Base-by-base conservation (phyloP, 148 eudicot species). In the Euryodendron excelsum region DNA sequence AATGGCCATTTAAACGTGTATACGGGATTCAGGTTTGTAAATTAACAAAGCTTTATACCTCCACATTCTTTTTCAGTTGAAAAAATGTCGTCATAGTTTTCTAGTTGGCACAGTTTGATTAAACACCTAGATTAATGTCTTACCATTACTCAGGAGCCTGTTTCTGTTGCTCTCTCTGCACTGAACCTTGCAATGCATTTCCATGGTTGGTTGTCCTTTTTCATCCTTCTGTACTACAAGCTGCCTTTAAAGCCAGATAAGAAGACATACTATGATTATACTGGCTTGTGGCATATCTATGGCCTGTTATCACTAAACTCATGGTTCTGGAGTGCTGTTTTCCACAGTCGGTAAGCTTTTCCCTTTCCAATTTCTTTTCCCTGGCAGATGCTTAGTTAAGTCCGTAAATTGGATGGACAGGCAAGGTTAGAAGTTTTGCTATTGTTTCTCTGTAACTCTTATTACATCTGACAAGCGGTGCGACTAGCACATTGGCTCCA, bases 271-370 rank as follows among this genome's bases (percentile, higher is more conserved):
- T 94, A 94, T 73, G 90, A 92, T 50, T 94, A 83, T 81, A 79
- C 93, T 64, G 71, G 74, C 72, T 77, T 92, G 78, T 94, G 93
- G 92, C 85, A 91, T 77, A 75, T 90, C 73, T 94, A 94, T 82
- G 95, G 82, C 53, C 78, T 94, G 58, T 73, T 94, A 20, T 81
- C 97, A 3, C 59, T 94, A 73, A 92, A 91, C 77, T 82, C 95
- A 20, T 94, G 98, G 95, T 78, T 94, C 80, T 94, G 98, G 97
- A 92, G 97, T 84, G 92, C 94, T 77, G 84, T 89, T 82, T 94
- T 92, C 80, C 98, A 94, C 64, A 87, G 92, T 78, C 82, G 97
- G 98, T 94, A 70, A 86, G 88, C 56, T 73, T 69, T 74, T 79
- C 47, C 20, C 75, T 47, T 68, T 52, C 3, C 21, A 18, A n/a